Base-by-base conservation (phyloP, 202 grass and related monocot genomes). In the Elaeis oleifera region DNA sequence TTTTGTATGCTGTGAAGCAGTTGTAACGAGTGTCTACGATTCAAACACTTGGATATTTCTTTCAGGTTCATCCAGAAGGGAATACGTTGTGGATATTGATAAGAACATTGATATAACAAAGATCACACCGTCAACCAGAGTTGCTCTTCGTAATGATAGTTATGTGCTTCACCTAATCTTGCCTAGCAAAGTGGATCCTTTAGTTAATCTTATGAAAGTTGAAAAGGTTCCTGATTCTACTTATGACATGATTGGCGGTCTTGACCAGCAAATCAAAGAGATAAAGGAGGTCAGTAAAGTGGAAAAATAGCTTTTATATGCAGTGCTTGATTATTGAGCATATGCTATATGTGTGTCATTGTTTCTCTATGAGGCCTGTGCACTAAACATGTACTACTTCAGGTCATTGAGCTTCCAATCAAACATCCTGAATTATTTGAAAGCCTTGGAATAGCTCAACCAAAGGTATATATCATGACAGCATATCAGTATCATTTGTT, bases 171-270 rank as follows among this genome's bases (percentile, higher is more conserved):
- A 97, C 68, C 61, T 97, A 31, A 70, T 97, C 51, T 53, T 97
- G 31, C 94, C 94, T 60, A 97, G 94, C 72, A 97, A 97, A 83
- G 94, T 97, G 17, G 94, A 97, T 72, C 94, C 94, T 5, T 76
- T 92, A 71, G 94, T 97, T 49, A 97, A 89, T 50, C 94, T 97
- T 63, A 97, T 97, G 92, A 97, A 97, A 61, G 92, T 96, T 65
- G 92, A 96, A 73, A 96, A 96, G 71, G 92, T 96, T 74, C 92
- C 92, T 56, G 87, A 96, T 81, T 96, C 92, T 50, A 96, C 92
- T 4, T 96, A 96, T 83, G 92, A 96, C 81, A 96, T 96, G 92
- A 96, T 96, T 74, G 92, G 92, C 67, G 92, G 92, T 22, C 92
- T 96, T 50, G 92, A 96, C 60, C 92, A 96, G 58, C 87, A 91